Base-by-base conservation (phyloP, 1,139 yeast genomes). In the Kurtzmaniella natalensis region DNA sequence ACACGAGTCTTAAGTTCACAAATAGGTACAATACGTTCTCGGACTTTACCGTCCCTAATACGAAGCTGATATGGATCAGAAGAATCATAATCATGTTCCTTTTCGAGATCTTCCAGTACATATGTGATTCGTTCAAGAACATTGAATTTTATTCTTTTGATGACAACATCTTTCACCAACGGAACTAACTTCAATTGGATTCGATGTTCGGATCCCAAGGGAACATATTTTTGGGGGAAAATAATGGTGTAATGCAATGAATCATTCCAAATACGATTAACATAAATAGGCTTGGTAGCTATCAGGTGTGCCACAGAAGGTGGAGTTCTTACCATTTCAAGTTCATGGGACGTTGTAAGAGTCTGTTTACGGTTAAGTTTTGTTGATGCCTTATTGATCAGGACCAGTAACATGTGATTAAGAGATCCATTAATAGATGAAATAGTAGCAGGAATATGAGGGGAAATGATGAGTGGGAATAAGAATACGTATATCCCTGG, bases 401-500 rank as follows among this genome's bases (percentile, higher is more conserved):
- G 51, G 4, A 65, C 55, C 8, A 45, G 47, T 20, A 69, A 46
- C 2, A 53, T 44, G 55, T 72, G 78, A 19, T 46, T 38, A 32
- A 75, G 47, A 18, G 68, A 48, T 16, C 79, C 79, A 42, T 61
- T 70, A 7, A 86, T 76, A 3, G 83, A 74, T 24, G 61, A 56
- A 5, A 83, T 69, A 0, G 92, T 60, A 35, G 88, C 92, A 0
- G 95, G 92, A 4, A 84, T 72, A 40, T 70, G 72, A 28, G 81
- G 72, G 2, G 92, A 87, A 35, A 85, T 70, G 3, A 81, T 62
- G 2, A 83, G 61, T 0, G 95, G 94, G 28, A 88, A 61, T 29
- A 85, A 58, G 53, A 83, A 88, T 1, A 87, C 79, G 50, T 88
- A 88, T 48, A 82, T 76, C 20, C 96, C 96, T 7, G 95, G 78